Evolutionary conservation across 306 rosid species (phyloP), one percentile per base, ranked within the genome.

Genomic region (Vigna mungo): DNA sequence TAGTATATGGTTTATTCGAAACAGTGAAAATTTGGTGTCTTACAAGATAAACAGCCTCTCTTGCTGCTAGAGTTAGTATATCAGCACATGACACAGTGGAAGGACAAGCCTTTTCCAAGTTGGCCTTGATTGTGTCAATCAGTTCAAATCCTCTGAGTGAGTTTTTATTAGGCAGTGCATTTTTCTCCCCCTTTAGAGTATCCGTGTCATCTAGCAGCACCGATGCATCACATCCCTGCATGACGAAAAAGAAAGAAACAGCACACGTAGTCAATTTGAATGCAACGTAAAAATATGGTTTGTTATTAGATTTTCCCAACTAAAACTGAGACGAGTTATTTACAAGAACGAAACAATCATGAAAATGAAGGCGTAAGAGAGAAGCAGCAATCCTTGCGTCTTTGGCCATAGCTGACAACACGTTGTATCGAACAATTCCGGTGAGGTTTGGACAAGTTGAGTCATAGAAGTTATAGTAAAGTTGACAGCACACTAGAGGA

Each of bases 321-420:
- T 15, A 53, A 41, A 72, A 21, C 49, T 36, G 36, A 64, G 69
- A 20, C 14, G 63, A 39, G 1, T 46, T 27, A 53, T 36, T 84
- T 92, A 95, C 97, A 41, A 79, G 85, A 71, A 86, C 97, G 39
- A 95, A 89, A 78, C 97, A 95, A 72, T 95, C 97, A 58, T 95
- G 99, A 86, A 92, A 94, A 86, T 95, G 96, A 78, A 95, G 97
- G 74, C 99, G 91, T 84, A 95, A 72, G 75, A 95, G 97, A 70
- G 99, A 95, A 70, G 99, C 97, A 32, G 99, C 92, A 65, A 90
- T 89, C 68, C 99, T 90, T 36, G 90, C 13, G 16, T 95, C 99
- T 47, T 92, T 95, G 53, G 84, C 75, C 75, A 90, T 84, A 37
- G 97, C 97, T 72, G 86, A 84, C 85, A 72, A 49, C 16, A 95